These are phyloP conservation scores for Saccharomycopsis schoenii DNA, from an alignment of 805 yeast species.

Conservation along the genomic window DNA sequence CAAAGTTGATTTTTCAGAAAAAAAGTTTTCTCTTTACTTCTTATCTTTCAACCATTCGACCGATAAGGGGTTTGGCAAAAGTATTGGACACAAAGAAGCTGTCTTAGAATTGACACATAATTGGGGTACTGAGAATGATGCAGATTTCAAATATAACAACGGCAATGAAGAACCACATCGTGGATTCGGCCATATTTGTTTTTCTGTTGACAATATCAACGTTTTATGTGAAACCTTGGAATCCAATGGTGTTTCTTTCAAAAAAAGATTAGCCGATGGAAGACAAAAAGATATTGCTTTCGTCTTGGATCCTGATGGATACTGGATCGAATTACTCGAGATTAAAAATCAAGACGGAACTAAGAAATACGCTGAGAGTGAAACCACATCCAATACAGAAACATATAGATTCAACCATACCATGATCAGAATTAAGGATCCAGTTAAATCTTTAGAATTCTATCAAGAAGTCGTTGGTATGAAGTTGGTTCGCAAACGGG, in stretches of 20 bases:
- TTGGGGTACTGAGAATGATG: conserved; percentile 59
- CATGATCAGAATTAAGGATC: conserved; percentile 90
- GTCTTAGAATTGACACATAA: conserved; percentile 78
- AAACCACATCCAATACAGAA: background rate
- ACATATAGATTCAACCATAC: conserved; percentile 68
- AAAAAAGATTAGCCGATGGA: conserved; percentile 81
- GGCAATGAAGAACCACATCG: conserved; percentile 81
- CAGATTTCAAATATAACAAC: conserved; percentile 48
- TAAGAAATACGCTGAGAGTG: conserved; percentile 30
- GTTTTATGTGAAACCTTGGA: conserved; percentile 48
- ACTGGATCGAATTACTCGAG: conserved; percentile 88
- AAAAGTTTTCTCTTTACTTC: conserved; percentile 59
- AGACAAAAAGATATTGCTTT: conserved; percentile 91
- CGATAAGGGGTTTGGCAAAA: conserved; percentile 21
- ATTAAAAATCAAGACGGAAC: conserved; percentile 36
- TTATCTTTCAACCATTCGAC: conserved; percentile 40
- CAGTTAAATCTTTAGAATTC: conserved; percentile 62
- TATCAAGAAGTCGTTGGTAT: conserved; percentile 75
- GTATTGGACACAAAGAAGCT: conserved; percentile 46
- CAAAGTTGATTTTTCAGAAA: conserved; percentile 41
- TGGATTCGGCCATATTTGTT: conserved; percentile 92
- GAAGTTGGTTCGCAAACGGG: conserved; percentile 50
- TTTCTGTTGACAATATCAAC: conserved; percentile 76
- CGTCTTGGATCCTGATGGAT: conserved; percentile 90
- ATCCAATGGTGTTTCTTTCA: conserved; percentile 56